A percentile compares a stretch with the other conserved stretches of the same genome.
Evolutionary conservation across 108 stramenopile species (phyloP).

Genomic region (Skeletonema costatum): DNA sequence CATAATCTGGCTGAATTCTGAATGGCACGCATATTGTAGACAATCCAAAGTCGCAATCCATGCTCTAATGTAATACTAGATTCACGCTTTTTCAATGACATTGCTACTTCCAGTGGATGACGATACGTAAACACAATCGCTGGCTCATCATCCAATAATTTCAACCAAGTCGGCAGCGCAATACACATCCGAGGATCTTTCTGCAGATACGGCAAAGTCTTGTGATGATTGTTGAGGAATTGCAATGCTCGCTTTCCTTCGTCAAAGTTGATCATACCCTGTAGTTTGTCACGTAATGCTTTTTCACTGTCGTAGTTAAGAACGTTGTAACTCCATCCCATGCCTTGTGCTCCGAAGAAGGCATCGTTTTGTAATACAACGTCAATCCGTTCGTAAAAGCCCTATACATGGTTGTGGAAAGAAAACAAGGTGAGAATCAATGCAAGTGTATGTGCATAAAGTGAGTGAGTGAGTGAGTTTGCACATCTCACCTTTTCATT

Average conservation of each 20-base stretch:
- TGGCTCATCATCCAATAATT: slow-evolving; percentile 75
- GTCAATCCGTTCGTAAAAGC: slow-evolving; percentile 87
- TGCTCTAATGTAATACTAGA: slow-evolving; percentile 57
- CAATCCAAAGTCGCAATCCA: slow-evolving; percentile 85
- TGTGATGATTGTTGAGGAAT: slow-evolving; percentile 66
- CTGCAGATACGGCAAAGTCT: slow-evolving; percentile 79
- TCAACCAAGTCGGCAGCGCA: slow-evolving; percentile 83
- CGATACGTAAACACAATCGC: slow-evolving; percentile 92
- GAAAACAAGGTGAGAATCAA: not conserved
- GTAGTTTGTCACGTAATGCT: slow-evolving; percentile 58
- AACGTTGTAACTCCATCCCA: slow-evolving; percentile 76
- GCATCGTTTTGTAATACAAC: slow-evolving; percentile 90
- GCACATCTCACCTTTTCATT: slow-evolving; percentile 61
- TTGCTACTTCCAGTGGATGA: slow-evolving; percentile 92
- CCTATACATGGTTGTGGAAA: slow-evolving; percentile 17
- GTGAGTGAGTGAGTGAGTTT: not conserved
- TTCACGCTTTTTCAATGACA: slow-evolving; percentile 81
- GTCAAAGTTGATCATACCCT: slow-evolving; percentile 59
- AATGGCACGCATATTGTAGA: slow-evolving; percentile 88
- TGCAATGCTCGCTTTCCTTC: slow-evolving; percentile 59
- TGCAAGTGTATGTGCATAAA: too few relatives aligned
- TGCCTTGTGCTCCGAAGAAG: slow-evolving; percentile 71
- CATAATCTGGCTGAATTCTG: slow-evolving; percentile 77
- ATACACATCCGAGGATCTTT: slow-evolving; percentile 95
- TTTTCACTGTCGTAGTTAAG: slow-evolving; percentile 64